A percentile compares a stretch with the other conserved stretches of the same genome.
Conservation (phyloP, 768 basidiomycete species). For the Amanita inopinata region DNA sequence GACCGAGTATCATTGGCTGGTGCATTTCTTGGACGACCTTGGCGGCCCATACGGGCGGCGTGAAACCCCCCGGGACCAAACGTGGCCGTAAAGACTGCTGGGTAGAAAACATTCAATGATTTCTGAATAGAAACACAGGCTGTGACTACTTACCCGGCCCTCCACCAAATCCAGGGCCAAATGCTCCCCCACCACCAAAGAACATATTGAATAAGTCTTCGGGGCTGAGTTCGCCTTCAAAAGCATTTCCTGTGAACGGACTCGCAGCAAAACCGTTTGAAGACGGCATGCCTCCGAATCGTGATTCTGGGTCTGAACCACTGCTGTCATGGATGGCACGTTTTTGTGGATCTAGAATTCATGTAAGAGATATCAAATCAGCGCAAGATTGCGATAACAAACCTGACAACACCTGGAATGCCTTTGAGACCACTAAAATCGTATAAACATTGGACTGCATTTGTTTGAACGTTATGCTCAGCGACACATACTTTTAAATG, state of each 20-base stretch:
- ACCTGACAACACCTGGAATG: constrained; percentile 91
- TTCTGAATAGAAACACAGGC: too few species aligned
- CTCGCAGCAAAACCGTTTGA: constrained; percentile 39
- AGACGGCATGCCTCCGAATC: constrained; percentile 62
- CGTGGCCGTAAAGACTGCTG: constrained; percentile 59
- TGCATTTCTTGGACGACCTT: constrained; percentile 23
- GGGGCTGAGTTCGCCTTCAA: constrained; percentile 83
- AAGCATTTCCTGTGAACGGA: constrained; percentile 43
- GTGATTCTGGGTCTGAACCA: constrained; percentile 84
- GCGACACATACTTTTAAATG: constrained; percentile 77
- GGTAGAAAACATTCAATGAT: background rate
- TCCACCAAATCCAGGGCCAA: constrained; percentile 41
- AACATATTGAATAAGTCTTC: constrained; percentile 99
- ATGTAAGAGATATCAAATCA: background rate
- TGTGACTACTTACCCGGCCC: constrained; percentile 34
- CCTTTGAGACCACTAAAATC: constrained; percentile 86
- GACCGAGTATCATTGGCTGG: constrained; percentile 44
- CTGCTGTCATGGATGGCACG: constrained; percentile 78
- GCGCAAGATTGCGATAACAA: constrained; percentile 9
- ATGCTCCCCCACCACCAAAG: constrained; percentile 67
- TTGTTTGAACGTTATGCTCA: constrained; percentile 5
- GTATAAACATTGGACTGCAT: constrained; percentile 9
- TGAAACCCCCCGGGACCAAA: constrained; percentile 84
- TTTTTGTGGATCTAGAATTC: constrained; percentile 65
- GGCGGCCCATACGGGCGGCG: constrained; percentile 48